Conservation (phyloP, 78 protist species). For the Dictyostelium brefeldianum region DNA sequence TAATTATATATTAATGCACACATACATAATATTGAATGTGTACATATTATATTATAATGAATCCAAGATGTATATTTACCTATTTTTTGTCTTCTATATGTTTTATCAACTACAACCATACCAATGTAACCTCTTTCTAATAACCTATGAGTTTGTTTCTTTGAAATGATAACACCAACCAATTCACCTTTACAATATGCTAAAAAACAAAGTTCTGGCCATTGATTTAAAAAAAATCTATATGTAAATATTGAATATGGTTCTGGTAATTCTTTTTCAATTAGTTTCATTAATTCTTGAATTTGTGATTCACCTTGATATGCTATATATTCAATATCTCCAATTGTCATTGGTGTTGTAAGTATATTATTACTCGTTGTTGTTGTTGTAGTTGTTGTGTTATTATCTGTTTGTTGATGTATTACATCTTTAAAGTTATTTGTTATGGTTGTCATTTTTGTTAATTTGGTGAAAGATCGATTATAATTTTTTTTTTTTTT, state of each 20-base stretch:
- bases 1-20: background rate
- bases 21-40: background rate
- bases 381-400: background rate
- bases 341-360: conserved; percentile 5
- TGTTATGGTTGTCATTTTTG: too few relatives aligned
- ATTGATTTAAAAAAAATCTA: conserved; percentile 92
- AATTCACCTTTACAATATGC: conserved; percentile 58
- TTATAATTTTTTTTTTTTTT: too few relatives aligned
- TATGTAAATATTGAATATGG: conserved; percentile 98
- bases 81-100: conserved; percentile 78
- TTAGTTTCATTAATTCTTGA: conserved; percentile 72
- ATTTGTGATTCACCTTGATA: conserved; percentile 83
- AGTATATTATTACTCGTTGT: background rate
- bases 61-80: conserved; percentile 59
- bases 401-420: too few relatives aligned
- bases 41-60: background rate
- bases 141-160: conserved; percentile 42
- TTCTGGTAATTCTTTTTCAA: conserved; percentile 93
- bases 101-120: conserved; percentile 91
- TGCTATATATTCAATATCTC: conserved; percentile 32
- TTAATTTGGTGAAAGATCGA: too few relatives aligned
- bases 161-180: conserved; percentile 81
- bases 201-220: conserved; percentile 91
- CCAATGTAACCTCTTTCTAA: conserved; percentile 93
- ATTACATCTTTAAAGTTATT: too few relatives aligned